Evolutionary conservation across 169 alveolate species (phyloP), one percentile per base, ranked within the genome.

Genomic region (Plasmodium chabaudi): DNA sequence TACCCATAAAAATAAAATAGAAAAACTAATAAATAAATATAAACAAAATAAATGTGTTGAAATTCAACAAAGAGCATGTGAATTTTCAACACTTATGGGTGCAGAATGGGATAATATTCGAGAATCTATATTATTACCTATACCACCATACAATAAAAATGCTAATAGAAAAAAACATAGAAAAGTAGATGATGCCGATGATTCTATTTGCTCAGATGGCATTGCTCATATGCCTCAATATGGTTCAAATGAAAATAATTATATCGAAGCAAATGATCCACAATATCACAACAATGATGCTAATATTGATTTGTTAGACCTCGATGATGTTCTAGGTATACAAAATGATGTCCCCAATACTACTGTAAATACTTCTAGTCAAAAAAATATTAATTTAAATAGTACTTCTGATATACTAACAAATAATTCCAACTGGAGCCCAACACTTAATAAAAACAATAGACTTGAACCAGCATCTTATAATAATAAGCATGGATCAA

Each of bases 51-150:
- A 86, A 17, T 91, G 92, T 68, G 64, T 88, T 25, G 96, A 94
- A 87, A 63, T 94, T 68, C 96, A 94, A 89, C 96, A 94, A 63
- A 89, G 96, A 25, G 94, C 96, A 19, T 91, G 96, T 39, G 96
- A 94, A 68, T 87, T 94, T 74, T 93, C 90, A 23, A 75, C 55
- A 59, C 53, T 86, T 23, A 86, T 86, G 87, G 57, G 65, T 44
- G 63, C 87, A 13, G 72, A 86, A 53, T 86, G 87, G 87, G 87
- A 86, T 86, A 69, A 70, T 59, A 86, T 86, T 23, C 57, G 91
- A 23, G 91, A 86, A 12, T 59, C 61, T 42, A 60, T 86, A 12
- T 44, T 86, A 12, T 53, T 70, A 46, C 74, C 87, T 34, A 86
- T 86, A 23, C 91, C 91, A 27, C 87, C 87, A 61, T 53, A 61